Conservation (phyloP, 306 rosid genomes). For the Glycine soja region DNA sequence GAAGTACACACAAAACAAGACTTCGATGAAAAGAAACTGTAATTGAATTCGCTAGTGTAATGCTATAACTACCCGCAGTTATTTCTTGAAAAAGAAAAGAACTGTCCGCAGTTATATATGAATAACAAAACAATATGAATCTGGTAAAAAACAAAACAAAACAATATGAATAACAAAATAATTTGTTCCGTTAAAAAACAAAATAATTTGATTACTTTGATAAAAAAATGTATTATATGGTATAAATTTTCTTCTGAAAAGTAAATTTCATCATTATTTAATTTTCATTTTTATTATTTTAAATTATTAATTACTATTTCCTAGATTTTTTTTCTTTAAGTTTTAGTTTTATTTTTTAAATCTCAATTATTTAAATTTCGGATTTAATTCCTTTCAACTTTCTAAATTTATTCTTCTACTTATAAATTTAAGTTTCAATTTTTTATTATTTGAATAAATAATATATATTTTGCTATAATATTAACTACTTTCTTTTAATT, state of each 20-base stretch:
- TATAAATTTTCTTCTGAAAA: not conserved
- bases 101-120: not conserved
- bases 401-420: not conserved
- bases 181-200: not conserved
- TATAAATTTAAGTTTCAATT: not conserved
- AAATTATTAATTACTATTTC: too few relatives aligned
- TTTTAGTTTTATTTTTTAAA: not conserved
- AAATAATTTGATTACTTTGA: not conserved
- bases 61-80: not conserved
- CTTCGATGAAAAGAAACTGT: constrained; percentile 6
- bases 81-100: too few relatives aligned
- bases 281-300: too few relatives aligned
- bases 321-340: too few relatives aligned
- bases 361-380: not conserved
- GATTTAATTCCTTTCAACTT: not conserved
- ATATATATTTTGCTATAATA: not conserved
- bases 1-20: not conserved
- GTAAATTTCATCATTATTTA: too few relatives aligned
- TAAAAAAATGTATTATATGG: not conserved
- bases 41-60: not conserved
- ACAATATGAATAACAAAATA: too few relatives aligned
- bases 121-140: too few relatives aligned
- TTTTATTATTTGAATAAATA: not conserved
- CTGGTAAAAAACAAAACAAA: too few relatives aligned
- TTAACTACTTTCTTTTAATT: too few relatives aligned